Conservation (phyloP, 352 stramenopile species). For the Thalassiosira exigua region DNA sequence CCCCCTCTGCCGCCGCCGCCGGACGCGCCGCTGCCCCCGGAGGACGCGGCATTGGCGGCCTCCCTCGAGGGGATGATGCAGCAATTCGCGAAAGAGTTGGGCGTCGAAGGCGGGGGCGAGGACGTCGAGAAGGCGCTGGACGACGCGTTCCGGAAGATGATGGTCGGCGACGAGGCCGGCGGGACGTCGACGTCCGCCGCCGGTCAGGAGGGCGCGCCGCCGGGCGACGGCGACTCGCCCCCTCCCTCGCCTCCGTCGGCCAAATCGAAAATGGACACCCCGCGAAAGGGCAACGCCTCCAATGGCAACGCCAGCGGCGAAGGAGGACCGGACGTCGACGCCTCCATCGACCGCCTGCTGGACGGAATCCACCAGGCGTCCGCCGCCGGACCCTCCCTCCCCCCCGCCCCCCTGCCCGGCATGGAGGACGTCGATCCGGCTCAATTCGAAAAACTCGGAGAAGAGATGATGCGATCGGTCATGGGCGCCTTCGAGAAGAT, state of each 20-base stretch:
- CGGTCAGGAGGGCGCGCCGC: too few relatives aligned
- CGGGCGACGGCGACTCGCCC: background rate
- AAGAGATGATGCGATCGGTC: constrained; percentile 96
- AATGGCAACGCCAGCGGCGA: background rate
- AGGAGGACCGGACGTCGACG: constrained; percentile 36
- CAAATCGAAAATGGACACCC: background rate
- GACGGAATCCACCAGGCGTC: constrained; percentile 35
- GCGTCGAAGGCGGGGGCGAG: constrained; percentile 10
- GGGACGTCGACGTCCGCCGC: background rate
- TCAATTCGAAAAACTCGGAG: constrained; percentile 52
- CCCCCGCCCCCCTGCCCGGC: too few relatives aligned
- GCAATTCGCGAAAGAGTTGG: constrained; percentile 35
- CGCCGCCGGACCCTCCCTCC: background rate
- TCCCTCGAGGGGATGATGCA: constrained; percentile 55
- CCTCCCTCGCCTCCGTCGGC: background rate
- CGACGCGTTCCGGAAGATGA: constrained; percentile 42
- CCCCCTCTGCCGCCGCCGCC: constrained; percentile 11
- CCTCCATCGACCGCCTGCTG: constrained; percentile 43
- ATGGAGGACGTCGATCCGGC: constrained; percentile 25
- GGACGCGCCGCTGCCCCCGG: background rate
- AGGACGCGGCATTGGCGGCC: constrained; percentile 39
- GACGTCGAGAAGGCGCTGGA: constrained; percentile 40
- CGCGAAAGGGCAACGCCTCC: too few relatives aligned
- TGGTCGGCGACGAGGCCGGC: background rate
- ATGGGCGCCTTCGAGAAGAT: constrained; percentile 94